Conservation (phyloP, 2,329 filamentous ascomycete genomes). For the Neocucurbitaria cava region DNA sequence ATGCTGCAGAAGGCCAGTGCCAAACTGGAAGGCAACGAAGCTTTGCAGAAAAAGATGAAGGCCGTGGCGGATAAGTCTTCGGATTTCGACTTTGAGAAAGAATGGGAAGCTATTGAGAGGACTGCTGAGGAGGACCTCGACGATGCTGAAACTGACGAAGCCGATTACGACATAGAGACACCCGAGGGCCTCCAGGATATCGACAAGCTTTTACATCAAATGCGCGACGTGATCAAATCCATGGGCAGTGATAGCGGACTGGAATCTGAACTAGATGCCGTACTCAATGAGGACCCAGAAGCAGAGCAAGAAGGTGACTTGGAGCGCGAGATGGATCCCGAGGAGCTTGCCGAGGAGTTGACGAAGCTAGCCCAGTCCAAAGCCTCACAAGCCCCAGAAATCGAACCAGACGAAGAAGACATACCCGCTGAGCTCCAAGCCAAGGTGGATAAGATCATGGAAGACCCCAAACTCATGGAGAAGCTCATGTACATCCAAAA, state of each 20-base stretch:
- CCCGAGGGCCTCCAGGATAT: slow-evolving; percentile 26
- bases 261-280: slow-evolving; percentile 29
- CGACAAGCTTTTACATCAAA: slow-evolving; percentile 30
- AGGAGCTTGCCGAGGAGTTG: slow-evolving; percentile 30
- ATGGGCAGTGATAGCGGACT: slow-evolving; percentile 29
- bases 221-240: slow-evolving; percentile 34
- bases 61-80: slow-evolving; percentile 12
- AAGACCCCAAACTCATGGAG: slow-evolving; percentile 42
- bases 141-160: slow-evolving; percentile 10
- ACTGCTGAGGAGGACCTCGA: slow-evolving; percentile 16
- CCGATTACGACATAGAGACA: slow-evolving; percentile 10
- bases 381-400: slow-evolving; percentile 3
- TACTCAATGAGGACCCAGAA: slow-evolving; percentile 25
- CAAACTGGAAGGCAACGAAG: slow-evolving; percentile 29
- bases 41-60: slow-evolving; percentile 29
- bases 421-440: slow-evolving; percentile 39
- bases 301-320: slow-evolving; percentile 18
- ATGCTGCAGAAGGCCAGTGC: slow-evolving; percentile 27
- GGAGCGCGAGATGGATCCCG: slow-evolving; percentile 29
- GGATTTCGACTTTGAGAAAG: slow-evolving; percentile 17
- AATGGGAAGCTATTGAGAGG: slow-evolving; percentile 19
- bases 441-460: slow-evolving; percentile 44
- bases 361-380: slow-evolving; percentile 24
- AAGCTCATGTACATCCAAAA: slow-evolving; percentile 42
- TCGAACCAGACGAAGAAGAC: slow-evolving; percentile 22